A percentile compares a stretch with the other conserved stretches of the same genome.
Evolutionary conservation across 192 early-diverging fungal genomes (phyloP).

Genomic region (Anaeromyces robustus): DNA sequence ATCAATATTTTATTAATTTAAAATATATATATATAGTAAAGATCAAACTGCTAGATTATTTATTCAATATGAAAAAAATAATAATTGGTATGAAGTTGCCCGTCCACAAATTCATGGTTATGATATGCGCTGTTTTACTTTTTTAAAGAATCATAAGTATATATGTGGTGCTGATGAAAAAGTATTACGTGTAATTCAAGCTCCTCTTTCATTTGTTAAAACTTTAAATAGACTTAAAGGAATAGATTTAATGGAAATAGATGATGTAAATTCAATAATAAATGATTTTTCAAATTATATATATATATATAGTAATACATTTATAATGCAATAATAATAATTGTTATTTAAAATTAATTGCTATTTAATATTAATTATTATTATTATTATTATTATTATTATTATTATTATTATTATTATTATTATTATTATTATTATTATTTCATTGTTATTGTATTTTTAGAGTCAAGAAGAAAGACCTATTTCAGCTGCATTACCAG

Average conservation of each 20-base stretch:
- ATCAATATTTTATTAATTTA: too few species aligned
- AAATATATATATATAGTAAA: slow-evolving; percentile 19
- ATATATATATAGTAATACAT: too few species aligned
- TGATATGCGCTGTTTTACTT: slow-evolving; percentile 72
- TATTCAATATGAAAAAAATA: slow-evolving; percentile 23
- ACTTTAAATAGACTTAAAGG: background rate
- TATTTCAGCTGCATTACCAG: slow-evolving; percentile 67
- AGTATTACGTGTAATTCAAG: slow-evolving; percentile 12
- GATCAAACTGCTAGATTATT: slow-evolving; percentile 84
- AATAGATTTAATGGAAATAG: background rate
- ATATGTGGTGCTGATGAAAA: slow-evolving; percentile 91
- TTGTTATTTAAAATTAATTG: too few species aligned
- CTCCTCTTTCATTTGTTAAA: background rate
- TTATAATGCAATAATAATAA: too few species aligned
- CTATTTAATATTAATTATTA: too few species aligned
- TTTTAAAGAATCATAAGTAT: slow-evolving; percentile 53
- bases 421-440: too few species aligned
- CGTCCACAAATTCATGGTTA: slow-evolving; percentile 96
- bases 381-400: too few species aligned
- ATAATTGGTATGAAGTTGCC: slow-evolving; percentile 78
- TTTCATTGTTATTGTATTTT: too few species aligned
- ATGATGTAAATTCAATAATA: background rate
- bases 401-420: too few species aligned
- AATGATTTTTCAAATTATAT: too few species aligned
- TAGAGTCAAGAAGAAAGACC: slow-evolving; percentile 21